Evolutionary conservation across 176 grass and related monocot genomes (phyloP), one percentile per base, ranked within the genome.

Genomic region (Paspalum vaginatum): DNA sequence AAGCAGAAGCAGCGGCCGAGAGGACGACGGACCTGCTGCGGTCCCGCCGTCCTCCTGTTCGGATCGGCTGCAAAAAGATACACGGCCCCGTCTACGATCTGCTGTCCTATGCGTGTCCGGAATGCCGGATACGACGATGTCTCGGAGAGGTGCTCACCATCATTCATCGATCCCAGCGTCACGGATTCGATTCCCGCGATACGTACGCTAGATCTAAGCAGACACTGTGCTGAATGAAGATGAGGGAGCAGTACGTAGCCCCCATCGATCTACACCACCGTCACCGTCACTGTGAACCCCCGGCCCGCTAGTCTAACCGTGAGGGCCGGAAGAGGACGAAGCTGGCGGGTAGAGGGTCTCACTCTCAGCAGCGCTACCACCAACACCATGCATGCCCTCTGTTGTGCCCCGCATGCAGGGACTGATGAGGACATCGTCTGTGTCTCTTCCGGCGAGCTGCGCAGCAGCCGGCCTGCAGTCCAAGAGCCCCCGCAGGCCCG

Each of bases 151-250:
- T 6, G 50, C 4, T 54, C 47, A n/a, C n/a, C n/a, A n/a, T n/a
- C n/a, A n/a, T 55, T 72, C 39, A 60, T 54, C 21, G 47, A 18
- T 3, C 2, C 45, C 42, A 2, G 14, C 14, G 1, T 6, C 54
- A 77, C 57, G 74, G 43, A 62, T 62, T 12, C 20, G 72, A 56
- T 47, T 56, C 21, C 2, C 4, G 17, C 27, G 44, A 61, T 52
- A 70, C 41, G 76, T 54, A 65, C 26, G 64, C 25, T 60, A 68
- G 86, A 84, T 84, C 70, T 69, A 27, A 72, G 5, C 46, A 64
- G 9, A 13, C 45, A 62, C 26, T 37, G 77, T 43, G n/a, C n/a
- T n/a, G n/a, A 74, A 52, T 10, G 2, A 20, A 39, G 42, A 46
- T 47, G 11, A 9, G 58, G n/a, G n/a, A 32, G 32, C 2, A 32